Evolutionary conservation across 768 basidiomycete species (phyloP), one percentile per base, ranked within the genome.

Genomic region (Tephrocybe sp.): DNA sequence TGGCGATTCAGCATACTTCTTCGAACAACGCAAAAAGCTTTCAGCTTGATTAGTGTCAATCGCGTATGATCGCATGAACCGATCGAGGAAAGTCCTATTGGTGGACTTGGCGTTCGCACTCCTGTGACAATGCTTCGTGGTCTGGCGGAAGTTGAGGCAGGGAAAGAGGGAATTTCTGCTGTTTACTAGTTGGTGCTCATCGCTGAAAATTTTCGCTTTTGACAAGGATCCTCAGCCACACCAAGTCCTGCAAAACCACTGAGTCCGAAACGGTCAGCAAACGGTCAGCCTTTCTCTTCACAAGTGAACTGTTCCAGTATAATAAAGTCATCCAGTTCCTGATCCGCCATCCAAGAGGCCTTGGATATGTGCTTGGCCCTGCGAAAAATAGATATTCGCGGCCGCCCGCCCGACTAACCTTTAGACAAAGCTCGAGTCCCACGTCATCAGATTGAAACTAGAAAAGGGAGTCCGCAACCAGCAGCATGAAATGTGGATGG

Each of bases 1-100:
- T 62, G 41, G 68, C 34, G 48, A 66, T 66, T n/a, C n/a, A n/a
- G n/a, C n/a, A n/a, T n/a, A n/a, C 48, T 56, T 32, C 7, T 58
- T 62, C 23, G 65, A 37, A 26, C 57, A 36, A 47, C n/a, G n/a
- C n/a, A 66, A 66, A 15, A 49, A 55, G 38, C 54, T 62, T 42
- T 69, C 65, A 12, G 66, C 48, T 32, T 63, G 64, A 47, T 66
- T 66, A 21, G 66, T 65, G 41, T 67, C 65, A 12, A 67, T 63
- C 17, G 62, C 61, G 11, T 63, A 51, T 20, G 53, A 59, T 36
- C 33, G 61, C 48, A 66, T 47, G 51, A 65, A 65, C 6, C 50
- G 36, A 21, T 39, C 33, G 37, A 52, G 51, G 33, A 59, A 52
- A 24, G 38, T 41, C 21, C 58, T 59, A 21, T 46, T 55, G 4